phyloP scores from a whole-genome alignment of 169 alveolate genomes.

The Plasmodium blacklocki region DNA sequence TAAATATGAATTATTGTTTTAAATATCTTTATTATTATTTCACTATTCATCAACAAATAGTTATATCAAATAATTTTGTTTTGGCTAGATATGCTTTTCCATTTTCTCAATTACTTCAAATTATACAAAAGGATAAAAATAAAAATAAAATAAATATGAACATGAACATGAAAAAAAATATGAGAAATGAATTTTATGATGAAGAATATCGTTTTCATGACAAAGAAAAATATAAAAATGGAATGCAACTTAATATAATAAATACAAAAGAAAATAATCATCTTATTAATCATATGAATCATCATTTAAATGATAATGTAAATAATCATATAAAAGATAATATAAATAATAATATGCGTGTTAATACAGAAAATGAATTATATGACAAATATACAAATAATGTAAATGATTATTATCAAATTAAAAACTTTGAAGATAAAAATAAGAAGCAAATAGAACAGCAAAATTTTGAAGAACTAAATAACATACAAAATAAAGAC shows the following conservation, averaged over 20 bases:
- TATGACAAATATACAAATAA: no score
- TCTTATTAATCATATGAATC: no score
- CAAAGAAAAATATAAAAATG: not conserved
- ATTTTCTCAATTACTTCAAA: not conserved
- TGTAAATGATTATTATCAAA: no score
- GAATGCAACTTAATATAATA: not conserved
- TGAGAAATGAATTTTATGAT: not conserved
- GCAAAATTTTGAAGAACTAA: no score
- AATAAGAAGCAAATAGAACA: no score
- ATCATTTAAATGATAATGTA: no score
- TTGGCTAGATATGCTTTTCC: conserved; percentile 31
- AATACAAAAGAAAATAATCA: not conserved
- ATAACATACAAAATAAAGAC: no score
- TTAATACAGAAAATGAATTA: no score
- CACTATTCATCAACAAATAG: conserved; percentile 4
- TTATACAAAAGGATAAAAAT: conserved; percentile 6
- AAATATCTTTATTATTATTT: conserved; percentile 21
- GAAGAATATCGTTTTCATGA: not conserved
- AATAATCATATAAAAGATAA: no score
- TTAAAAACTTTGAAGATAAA: no score
- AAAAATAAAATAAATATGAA: not conserved
- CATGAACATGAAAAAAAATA: not conserved
- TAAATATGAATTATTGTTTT: conserved; percentile 41
- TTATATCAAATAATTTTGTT: conserved; percentile 8
- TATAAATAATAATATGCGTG: no score